Conservation (phyloP, 73 alveolate genomes). For the Tetrahymena malaccensis region DNA sequence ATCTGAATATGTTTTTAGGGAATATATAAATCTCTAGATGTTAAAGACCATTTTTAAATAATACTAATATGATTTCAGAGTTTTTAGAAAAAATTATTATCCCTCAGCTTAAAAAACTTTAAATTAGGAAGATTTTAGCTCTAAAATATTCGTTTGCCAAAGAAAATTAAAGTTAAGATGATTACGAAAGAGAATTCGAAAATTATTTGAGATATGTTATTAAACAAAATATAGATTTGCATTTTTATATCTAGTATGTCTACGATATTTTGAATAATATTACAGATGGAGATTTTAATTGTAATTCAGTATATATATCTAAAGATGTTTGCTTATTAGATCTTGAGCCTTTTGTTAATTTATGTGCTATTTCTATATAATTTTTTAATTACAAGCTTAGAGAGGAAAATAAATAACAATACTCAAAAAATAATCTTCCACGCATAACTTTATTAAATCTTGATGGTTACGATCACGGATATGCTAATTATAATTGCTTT, state of each 20-base stretch:
- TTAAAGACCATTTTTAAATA: neutral
- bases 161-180: neutral
- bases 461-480: neutral
- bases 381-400: neutral
- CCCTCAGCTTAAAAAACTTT: neutral
- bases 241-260: neutral
- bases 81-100: neutral
- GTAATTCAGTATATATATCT: neutral
- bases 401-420: neutral
- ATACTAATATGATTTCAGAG: neutral
- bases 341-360: neutral
- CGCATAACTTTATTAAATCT: neutral
- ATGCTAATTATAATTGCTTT: neutral
- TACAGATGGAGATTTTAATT: neutral
- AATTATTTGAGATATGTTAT: neutral
- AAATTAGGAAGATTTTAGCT: neutral
- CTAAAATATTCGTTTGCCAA: neutral
- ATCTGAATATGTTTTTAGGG: neutral
- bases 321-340: neutral
- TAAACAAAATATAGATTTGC: neutral
- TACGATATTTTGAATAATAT: neutral
- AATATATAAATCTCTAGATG: neutral
- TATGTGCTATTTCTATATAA: neutral
- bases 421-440: neutral
- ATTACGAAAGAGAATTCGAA: neutral